Evolutionary conservation across 202 grass and related monocot species (phyloP).

Genomic region (Tripidium arundinaceum): DNA sequence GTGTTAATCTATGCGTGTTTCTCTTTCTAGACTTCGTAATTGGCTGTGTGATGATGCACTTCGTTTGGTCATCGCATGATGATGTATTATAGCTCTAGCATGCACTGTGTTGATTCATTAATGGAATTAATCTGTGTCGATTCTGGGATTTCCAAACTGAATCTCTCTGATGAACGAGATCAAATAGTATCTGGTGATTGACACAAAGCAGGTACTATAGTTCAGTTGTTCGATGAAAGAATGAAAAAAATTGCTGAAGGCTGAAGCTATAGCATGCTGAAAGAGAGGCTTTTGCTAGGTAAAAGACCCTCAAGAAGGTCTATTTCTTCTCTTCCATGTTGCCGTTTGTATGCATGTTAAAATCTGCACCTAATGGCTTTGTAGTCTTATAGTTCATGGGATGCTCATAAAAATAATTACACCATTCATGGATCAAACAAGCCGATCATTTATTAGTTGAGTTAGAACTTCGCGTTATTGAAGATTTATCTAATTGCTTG

Average conservation of each 20-base stretch:
- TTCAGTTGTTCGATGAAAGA: not conserved
- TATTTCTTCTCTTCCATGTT: conserved; percentile 1
- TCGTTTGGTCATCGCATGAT: conserved; percentile 50
- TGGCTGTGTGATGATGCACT: conserved; percentile 20
- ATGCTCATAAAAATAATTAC: conserved; percentile 38
- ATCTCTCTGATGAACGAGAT: not conserved
- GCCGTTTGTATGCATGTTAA: conserved; percentile 6
- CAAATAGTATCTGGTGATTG: conserved; percentile 2
- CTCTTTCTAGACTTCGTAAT: conserved; percentile 15
- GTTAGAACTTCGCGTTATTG: not conserved
- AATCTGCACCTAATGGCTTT: not conserved
- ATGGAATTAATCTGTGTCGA: not conserved
- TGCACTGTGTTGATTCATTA: conserved; percentile 10
- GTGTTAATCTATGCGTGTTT: conserved; percentile 19
- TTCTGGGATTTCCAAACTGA: not conserved
- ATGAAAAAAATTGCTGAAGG: not conserved
- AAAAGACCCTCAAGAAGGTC: not conserved
- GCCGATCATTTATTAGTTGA: not conserved
- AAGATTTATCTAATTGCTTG: not conserved
- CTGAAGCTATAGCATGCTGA: not conserved
- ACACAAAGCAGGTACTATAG: not conserved
- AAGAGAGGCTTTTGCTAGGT: not conserved
- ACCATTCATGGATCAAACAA: not conserved
- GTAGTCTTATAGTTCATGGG: conserved; percentile 5
- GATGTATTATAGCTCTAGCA: conserved; percentile 36